Evolutionary conservation across 192 early-diverging fungal species (phyloP), one percentile per base, ranked within the genome.

Genomic region (Pilaira anomala): DNA sequence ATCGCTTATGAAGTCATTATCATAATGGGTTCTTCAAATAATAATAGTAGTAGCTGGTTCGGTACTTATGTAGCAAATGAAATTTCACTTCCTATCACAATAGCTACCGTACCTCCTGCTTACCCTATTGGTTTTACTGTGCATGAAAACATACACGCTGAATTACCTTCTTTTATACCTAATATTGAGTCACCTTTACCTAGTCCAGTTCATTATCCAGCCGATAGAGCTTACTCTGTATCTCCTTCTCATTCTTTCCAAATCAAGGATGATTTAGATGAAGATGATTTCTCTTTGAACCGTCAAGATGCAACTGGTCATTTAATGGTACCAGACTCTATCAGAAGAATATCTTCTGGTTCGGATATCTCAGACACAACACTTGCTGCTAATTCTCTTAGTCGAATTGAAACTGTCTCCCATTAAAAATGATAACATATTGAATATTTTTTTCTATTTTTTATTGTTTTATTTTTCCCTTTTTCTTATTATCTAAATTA

Each of bases 1-100:
- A 67, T 66, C 7, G 18, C 39, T 7, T 67, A 72, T n/a, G 46
- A 62, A 29, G 46, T 72, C 21, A 42, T 46, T 11, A 39, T 72
- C 7, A 14, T 72, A 13, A 39, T 28, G 18, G 51, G 21, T 24
- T 18, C 21, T 41, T 16, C 25, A 19, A 16, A 26, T 6, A 7
- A 6, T 18, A 18, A 13, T 24, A 36, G 16, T 48, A 33, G 55
- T 39, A 14, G 25, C 30, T 33, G 55, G 33, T 45, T 55, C 42
- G 1, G 30, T 49, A 3, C 18, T 11, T 48, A 50, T 30, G 25
- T 49, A 21, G 21, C 48, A 18, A 36, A 25, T 11, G 56, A 33
- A 52, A 25, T 58, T 22, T 51, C 44, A 4, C 39, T 67, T 2
- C 65, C 65, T 8, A 39, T 71, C 12, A 22, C 36, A 11, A 45